A percentile compares a stretch with the other conserved stretches of the same genome.
These are phyloP conservation scores for Clarireedia paspali DNA, from an alignment of 2,329 filamentous ascomycete genomes.

Conservation along the genomic window DNA sequence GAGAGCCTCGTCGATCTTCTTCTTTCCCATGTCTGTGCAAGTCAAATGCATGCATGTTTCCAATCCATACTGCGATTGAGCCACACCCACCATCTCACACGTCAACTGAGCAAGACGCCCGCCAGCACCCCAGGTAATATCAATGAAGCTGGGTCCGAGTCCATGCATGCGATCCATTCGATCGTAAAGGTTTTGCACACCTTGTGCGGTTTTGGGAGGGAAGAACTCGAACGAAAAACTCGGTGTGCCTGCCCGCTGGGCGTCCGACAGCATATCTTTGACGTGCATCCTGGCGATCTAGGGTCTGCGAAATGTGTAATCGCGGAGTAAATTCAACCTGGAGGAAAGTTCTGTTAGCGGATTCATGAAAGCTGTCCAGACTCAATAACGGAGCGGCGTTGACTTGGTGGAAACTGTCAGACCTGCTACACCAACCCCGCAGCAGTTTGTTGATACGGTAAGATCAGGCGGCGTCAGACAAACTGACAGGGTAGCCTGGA, in stretches of 20 bases:
- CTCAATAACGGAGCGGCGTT: neutral
- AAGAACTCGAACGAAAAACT: constrained; percentile 99
- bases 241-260: constrained; percentile 69
- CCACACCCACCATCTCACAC: constrained; percentile 94
- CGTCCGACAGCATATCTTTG: constrained; percentile 79
- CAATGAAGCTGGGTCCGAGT: constrained; percentile 90
- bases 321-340: neutral
- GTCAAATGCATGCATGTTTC: constrained; percentile 99
- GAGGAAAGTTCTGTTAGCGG: constrained; percentile 7
- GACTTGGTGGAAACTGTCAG: neutral
- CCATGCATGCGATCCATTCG: constrained; percentile 99
- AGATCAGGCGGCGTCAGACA: neutral
- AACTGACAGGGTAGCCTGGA: neutral
- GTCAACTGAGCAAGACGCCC: constrained; percentile 86
- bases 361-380: neutral
- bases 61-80: constrained; percentile 88
- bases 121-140: constrained; percentile 97
- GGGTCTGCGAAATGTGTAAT: neutral
- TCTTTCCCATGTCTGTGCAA: constrained; percentile 93
- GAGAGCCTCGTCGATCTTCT: constrained; percentile 84
- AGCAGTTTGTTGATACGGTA: neutral
- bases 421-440: neutral
- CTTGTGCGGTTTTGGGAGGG: constrained; percentile 92
- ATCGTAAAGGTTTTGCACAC: constrained; percentile 98
- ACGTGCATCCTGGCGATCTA: constrained; percentile 71